Evolutionary conservation across 768 basidiomycete species (phyloP), one percentile per base, ranked within the genome.

Genomic region (Dictyophora rubrovolvata): DNA sequence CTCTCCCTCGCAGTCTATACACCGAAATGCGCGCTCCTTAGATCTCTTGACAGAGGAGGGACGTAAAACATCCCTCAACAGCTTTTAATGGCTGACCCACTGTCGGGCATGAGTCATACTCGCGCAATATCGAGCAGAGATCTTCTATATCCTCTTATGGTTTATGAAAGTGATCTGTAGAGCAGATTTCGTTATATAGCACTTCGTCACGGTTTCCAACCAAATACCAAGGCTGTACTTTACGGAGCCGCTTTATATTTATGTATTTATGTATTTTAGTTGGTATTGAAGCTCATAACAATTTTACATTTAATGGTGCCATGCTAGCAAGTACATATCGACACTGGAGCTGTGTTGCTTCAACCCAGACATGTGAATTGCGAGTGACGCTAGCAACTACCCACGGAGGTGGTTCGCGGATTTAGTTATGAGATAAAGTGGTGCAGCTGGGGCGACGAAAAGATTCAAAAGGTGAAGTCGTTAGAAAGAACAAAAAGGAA

Each of bases 401-500:
- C 2, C 42, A 9, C 12, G 14, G 42, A 42, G 42, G 4, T 52
- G 49, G 49, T 59, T 59, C 1, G 28, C 57, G 7, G 57, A 48
- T 52, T 51, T 59, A 35, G 52, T 53, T 1, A 59, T 18, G 14
- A 59, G 57, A 50, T 59, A 59, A 1, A 59, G 17, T 1, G 57
- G 57, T 6, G 50, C 5, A 34, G 2, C 57, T 59, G 34, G 18
- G 17, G 42, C 5, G 10, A 42, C 28, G 35, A 7, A 56, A 56
- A 48, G 42, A 22, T 35, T 2, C 14, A 33, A 37, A 48, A 52
- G 36, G 14, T 22, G 3, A 21, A 48, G 5, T 11, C 5, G n/a
- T 8, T 1, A 10, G 33, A 12, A 49, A 18, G 23, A 1, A 33
- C 21, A 12, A 18, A 17, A 22, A 1, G 20, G 17, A 16, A 33